Evolutionary conservation across 73 alveolate genomes (phyloP), one percentile per base, ranked within the genome.

Genomic region (Paramecium biaurelia): DNA sequence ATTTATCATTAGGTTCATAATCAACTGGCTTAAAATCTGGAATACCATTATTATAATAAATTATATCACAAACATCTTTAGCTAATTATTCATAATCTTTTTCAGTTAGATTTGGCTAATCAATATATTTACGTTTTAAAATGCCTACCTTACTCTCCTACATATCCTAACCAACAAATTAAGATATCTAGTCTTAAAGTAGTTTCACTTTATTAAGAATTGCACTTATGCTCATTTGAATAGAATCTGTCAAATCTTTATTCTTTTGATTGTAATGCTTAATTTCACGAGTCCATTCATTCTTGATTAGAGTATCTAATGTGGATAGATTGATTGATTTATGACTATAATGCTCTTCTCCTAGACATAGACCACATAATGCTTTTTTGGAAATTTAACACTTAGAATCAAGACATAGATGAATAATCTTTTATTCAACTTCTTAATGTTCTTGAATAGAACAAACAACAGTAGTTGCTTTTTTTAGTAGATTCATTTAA

Each of bases 61-160:
- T 63, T 7, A 32, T 63, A 26, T 24, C 84, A 63, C 84, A 30
- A 63, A 63, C 47, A 63, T 63, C 84, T 63, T 26, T 63, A 0
- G 84, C 84, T 63, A 63, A 63, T 30, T 26, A 63, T 63, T 63
- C 84, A 26, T 30, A 63, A 63, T 63, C 84, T 63, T 63, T 63
- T 63, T 63, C 84, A 26, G 84, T 63, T 63, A 63, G 84, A 63
- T 63, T 63, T 26, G 20, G 45, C 26, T 63, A 26, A 24, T 63
- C 84, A 32, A 63, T 63, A 30, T 63, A 63, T 32, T 63, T 63
- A 4, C 45, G 41, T 7, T 63, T 63, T 30, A 63, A 32, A 26
- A 63, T 32, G 23, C 84, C 84, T 26, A 63, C 84, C 12, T 63
- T 63, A 26, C 84, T 63, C 24, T 30, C 45, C 28, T 63, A 63